A percentile compares a stretch with the other conserved stretches of the same genome.
Conservation (phyloP, 2,329 filamentous ascomycete genomes). For the Fusarium heterosporum region DNA sequence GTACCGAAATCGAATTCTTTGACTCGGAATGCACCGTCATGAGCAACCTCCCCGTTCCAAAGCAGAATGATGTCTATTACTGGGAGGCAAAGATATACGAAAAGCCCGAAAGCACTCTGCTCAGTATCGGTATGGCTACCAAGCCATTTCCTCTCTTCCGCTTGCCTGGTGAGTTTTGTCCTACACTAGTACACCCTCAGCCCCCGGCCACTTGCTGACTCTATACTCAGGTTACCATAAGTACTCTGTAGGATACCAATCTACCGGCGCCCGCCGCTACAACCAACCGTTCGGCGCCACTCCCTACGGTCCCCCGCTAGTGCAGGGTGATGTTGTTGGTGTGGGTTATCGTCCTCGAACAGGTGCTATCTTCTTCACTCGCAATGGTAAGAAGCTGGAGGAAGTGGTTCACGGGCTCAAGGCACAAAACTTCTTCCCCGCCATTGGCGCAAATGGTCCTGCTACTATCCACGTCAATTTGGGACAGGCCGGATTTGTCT, state of each 20-base stretch:
- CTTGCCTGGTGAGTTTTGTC: slow-evolving; percentile 77
- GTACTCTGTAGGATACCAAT: slow-evolving; percentile 90
- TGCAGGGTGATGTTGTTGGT: slow-evolving; percentile 95
- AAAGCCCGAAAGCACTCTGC: slow-evolving; percentile 87
- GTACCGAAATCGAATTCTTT: slow-evolving; percentile 99
- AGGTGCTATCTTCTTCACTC: slow-evolving; percentile 96
- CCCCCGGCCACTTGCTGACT: slow-evolving; percentile 37
- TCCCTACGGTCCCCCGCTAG: slow-evolving; percentile 83
- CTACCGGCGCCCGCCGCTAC: slow-evolving; percentile 84
- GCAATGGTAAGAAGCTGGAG: slow-evolving; percentile 96
- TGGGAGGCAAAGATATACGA: slow-evolving; percentile 99
- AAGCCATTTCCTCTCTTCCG: slow-evolving; percentile 97
- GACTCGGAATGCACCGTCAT: slow-evolving; percentile 98
- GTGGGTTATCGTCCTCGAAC: slow-evolving; percentile 95
- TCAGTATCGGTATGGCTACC: slow-evolving; percentile 94
- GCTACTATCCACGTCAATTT: slow-evolving; percentile 96
- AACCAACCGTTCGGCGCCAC: slow-evolving; percentile 91
- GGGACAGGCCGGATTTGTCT: slow-evolving; percentile 97
- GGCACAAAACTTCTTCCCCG: slow-evolving; percentile 96
- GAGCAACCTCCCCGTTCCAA: slow-evolving; percentile 95
- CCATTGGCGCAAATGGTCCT: slow-evolving; percentile 94
- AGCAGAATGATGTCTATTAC: slow-evolving; percentile 99
- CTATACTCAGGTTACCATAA: slow-evolving; percentile 80
- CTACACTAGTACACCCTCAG: slow-evolving; percentile 5
- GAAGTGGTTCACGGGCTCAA: slow-evolving; percentile 95